These are phyloP conservation scores for Sporisorium reilianum DNA, from an alignment of 1,284 basidiomycete genomes.

Conservation along the genomic window DNA sequence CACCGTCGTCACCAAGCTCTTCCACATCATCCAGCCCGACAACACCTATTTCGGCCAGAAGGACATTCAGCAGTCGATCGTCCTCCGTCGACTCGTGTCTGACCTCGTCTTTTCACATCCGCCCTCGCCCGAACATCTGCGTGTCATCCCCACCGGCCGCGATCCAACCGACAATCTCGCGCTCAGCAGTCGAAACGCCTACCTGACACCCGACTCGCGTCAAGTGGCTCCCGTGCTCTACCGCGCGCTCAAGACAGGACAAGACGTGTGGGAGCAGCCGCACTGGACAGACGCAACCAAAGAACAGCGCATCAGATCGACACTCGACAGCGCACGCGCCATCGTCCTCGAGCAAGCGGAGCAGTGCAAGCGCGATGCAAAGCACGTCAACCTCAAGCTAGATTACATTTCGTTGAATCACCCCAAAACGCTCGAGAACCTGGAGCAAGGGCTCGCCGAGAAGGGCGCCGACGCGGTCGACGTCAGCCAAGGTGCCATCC, in stretches of 20 bases:
- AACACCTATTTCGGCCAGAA: conserved; percentile 97
- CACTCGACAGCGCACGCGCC: conserved; percentile 46
- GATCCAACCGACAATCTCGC: conserved; percentile 77
- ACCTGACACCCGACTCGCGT: conserved; percentile 79
- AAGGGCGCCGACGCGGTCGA: conserved; percentile 60
- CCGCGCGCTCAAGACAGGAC: conserved; percentile 76
- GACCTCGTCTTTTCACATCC: conserved; percentile 85
- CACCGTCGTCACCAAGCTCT: conserved; percentile 93
- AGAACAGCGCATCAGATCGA: conserved; percentile 42
- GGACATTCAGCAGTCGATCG: conserved; percentile 93
- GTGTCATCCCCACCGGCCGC: conserved; percentile 84
- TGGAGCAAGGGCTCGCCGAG: conserved; percentile 70
- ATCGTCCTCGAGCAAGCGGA: conserved; percentile 31
- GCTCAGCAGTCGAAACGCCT: conserved; percentile 89
- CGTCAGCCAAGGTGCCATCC: conserved; percentile 74
- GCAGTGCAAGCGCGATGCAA: conserved; percentile 13
- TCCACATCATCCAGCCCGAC: conserved; percentile 92
- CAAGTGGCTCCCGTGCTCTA: conserved; percentile 79
- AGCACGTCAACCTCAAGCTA: conserved; percentile 73
- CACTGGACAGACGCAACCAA: conserved; percentile 18
- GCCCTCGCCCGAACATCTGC: conserved; percentile 76
- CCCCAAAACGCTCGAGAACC: conserved; percentile 75
- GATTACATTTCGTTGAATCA: conserved; percentile 94
- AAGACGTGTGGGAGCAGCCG: conserved; percentile 66
- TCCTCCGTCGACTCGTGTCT: conserved; percentile 83